A percentile compares a stretch with the other conserved stretches of the same genome.
Conservation (phyloP, 2,329 filamentous ascomycete species). For the Huntiella moniliformis region DNA sequence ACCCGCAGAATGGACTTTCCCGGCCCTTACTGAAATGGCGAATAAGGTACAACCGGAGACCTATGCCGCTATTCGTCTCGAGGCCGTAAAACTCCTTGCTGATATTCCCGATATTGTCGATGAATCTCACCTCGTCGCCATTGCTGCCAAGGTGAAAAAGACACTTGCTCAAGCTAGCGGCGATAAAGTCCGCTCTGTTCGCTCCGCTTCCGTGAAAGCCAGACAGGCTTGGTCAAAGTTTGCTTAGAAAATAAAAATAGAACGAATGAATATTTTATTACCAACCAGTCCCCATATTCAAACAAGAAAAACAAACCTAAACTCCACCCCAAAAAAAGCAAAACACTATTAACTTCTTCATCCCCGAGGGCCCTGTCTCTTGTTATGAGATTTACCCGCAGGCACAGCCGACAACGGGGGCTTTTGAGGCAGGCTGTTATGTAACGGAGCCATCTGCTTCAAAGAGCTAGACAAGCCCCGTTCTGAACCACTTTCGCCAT, state of each 20-base stretch:
- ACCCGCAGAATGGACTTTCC: slow-evolving; percentile 12
- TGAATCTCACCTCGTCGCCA: slow-evolving; percentile 25
- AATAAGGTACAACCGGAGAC: background rate
- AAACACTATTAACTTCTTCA: slow-evolving; percentile 17
- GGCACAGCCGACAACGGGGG: slow-evolving; percentile 9
- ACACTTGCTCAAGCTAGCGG: slow-evolving; percentile 33
- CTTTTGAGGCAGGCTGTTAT: slow-evolving; percentile 14
- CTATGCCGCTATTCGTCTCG: slow-evolving; percentile 2
- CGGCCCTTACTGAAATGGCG: slow-evolving; percentile 11
- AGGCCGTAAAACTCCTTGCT: slow-evolving; percentile 23
- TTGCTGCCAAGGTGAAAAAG: slow-evolving; percentile 26
- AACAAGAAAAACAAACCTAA: background rate
- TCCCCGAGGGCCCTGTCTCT: slow-evolving; percentile 16
- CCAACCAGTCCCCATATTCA: background rate
- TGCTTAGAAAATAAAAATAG: slow-evolving; percentile 3
- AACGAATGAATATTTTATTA: background rate
- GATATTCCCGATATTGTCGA: slow-evolving; percentile 31
- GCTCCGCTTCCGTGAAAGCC: slow-evolving; percentile 29
- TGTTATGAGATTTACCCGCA: slow-evolving; percentile 24
- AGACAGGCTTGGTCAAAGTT: slow-evolving; percentile 27
- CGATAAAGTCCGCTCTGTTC: slow-evolving; percentile 32
- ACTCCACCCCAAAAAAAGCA: background rate
- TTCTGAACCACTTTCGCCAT: background rate
- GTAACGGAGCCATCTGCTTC: slow-evolving; percentile 16
- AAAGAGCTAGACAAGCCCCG: background rate